phyloP scores from a whole-genome alignment of 306 rosid genomes.

The Acacia acuminata region DNA sequence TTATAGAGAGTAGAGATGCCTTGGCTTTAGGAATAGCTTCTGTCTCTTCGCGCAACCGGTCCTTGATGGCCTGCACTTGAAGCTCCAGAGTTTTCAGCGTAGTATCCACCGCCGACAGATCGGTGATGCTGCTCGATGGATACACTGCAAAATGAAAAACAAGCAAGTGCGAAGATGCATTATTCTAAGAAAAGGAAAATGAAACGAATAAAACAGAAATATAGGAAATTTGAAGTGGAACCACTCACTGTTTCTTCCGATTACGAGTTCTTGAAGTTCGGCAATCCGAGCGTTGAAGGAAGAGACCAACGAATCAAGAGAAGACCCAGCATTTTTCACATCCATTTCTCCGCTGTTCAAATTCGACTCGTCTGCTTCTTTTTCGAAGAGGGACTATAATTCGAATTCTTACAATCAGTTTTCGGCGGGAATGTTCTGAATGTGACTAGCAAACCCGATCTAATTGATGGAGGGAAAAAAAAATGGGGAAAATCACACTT shows the following conservation, averaged over 20 bases:
- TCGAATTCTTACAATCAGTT: background rate
- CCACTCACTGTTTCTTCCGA: conserved; percentile 78
- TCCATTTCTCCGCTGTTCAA: conserved; percentile 50
- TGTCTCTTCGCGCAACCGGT: conserved; percentile 73
- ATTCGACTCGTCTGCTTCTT: background rate
- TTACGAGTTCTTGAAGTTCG: conserved; percentile 85
- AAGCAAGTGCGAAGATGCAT: background rate
- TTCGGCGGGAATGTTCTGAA: background rate
- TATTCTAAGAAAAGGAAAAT: background rate
- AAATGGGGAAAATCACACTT: no score
- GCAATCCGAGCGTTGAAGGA: conserved; percentile 71
- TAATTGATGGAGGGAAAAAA: no score
- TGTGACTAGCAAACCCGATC: no score
- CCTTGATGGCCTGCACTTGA: conserved; percentile 86
- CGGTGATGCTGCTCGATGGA: conserved; percentile 75
- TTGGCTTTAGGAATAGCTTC: conserved; percentile 87
- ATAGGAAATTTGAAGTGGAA: background rate
- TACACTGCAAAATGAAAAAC: conserved; percentile 50
- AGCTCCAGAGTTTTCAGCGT: conserved; percentile 78
- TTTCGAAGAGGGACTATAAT: background rate
- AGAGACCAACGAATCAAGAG: conserved; percentile 61
- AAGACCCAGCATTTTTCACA: conserved; percentile 55
- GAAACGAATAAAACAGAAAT: background rate
- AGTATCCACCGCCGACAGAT: conserved; percentile 73
- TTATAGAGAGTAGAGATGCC: conserved; percentile 32